Conservation (phyloP, 345 rosid genomes). For the Citrus trifoliata region DNA sequence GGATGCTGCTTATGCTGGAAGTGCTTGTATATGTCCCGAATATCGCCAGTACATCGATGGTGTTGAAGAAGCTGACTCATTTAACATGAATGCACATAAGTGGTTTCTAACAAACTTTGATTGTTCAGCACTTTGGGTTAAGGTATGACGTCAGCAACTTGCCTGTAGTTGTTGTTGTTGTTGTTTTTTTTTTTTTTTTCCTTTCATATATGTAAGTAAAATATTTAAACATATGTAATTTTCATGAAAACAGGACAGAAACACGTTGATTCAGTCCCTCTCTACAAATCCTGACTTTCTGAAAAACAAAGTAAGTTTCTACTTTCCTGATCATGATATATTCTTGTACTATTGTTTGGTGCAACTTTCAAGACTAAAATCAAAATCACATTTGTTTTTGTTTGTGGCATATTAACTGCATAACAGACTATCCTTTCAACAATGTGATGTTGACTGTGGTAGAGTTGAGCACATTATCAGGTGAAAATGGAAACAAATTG, state of each 20-base stretch:
- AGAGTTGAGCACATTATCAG: neutral
- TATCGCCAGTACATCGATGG: conserved; percentile 70
- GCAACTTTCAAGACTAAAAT: neutral
- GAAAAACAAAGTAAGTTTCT: conserved; percentile 66
- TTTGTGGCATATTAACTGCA: neutral
- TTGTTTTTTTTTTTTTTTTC: no score
- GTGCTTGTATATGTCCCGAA: conserved; percentile 92
- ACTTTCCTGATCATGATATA: neutral
- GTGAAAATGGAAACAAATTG: neutral
- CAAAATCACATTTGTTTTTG: neutral
- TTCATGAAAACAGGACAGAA: conserved; percentile 59
- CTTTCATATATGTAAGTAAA: no score
- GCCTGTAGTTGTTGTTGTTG: neutral
- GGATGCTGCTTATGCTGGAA: conserved; percentile 96
- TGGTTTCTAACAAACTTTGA: conserved; percentile 89
- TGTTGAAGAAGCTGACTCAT: conserved; percentile 86
- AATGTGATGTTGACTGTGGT: neutral
- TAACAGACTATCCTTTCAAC: neutral
- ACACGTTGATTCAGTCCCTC: conserved; percentile 71
- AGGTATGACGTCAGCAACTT: conserved; percentile 39
- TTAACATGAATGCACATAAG: conserved; percentile 93
- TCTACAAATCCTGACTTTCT: conserved; percentile 89
- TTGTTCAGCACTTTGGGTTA: conserved; percentile 86
- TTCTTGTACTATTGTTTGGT: neutral
- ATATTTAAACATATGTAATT: neutral